Base-by-base conservation (phyloP, 257 asterid species). In the Craterostigma plantagineum region DNA sequence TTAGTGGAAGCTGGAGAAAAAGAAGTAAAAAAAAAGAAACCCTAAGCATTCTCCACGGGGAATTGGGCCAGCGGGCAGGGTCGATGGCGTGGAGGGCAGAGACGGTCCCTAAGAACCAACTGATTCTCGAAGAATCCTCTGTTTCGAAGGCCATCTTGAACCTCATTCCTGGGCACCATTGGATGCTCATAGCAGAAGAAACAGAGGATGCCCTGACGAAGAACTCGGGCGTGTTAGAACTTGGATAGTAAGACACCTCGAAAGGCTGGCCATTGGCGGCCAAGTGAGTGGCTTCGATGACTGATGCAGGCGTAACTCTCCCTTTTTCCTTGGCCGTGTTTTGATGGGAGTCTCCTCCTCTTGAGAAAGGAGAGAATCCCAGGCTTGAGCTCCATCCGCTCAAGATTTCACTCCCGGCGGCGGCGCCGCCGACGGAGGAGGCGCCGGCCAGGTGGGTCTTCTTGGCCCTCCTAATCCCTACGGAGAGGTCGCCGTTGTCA, bases 91-190 rank as follows among this genome's bases (percentile, higher is more conserved):
- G 74, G 63, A 64, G 67, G 2, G 79, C 54, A 40, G 82, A 56
- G 16, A 69, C 59, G 7, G 82, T 72, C 45, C 90, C 90, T 74
- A 66, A 62, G 53, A 72, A 76, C 90, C 90, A 76, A 56, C 82
- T 72, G 38, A 76, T 64, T 16, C 82, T 58, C 4, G 90, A 67
- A 50, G 82, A 63, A 42, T 72, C 90, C 71, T 72, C 87, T 0
- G 87, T 72, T 58, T 76, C 87, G 46, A 72, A 76, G 4, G 87
- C 68, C 82, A 76, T 76, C 69, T 76, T 72, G 55, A 76, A 76
- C 61, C 90, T 76, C 76, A 72, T 69, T 30, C 76, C 76, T 11
- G 70, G 38, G 48, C 71, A 55, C 90, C 90, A 76, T 18, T 62
- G 90, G 36, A 60, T 64, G 61, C 70, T 69, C 76, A 72, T 61